These are phyloP conservation scores for Cadophora malorum DNA, from an alignment of 2,329 filamentous ascomycete species.

Conservation along the genomic window DNA sequence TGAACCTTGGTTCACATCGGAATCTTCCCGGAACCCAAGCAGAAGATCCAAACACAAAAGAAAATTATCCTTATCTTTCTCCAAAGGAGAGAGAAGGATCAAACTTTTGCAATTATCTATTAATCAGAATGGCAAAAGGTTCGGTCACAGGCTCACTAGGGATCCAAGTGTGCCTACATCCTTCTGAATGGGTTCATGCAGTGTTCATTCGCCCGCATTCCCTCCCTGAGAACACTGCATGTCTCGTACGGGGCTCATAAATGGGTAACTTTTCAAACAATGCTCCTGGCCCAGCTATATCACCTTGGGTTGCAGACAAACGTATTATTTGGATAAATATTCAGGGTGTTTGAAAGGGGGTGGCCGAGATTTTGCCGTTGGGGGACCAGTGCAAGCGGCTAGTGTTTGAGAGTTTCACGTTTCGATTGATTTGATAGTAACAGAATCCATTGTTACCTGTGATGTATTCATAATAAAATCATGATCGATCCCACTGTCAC, in stretches of 20 bases:
- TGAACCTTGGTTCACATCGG: neutral
- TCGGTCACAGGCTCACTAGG: neutral
- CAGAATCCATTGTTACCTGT: too few species aligned
- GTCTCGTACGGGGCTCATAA: slow-evolving; percentile 4
- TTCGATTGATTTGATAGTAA: too few species aligned
- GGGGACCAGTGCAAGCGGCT: neutral
- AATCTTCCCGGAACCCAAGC: neutral
- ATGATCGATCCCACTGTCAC: too few species aligned
- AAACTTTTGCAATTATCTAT: too few species aligned
- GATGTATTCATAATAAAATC: too few species aligned
- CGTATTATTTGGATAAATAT: neutral
- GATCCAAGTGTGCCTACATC: neutral
- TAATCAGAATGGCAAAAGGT: neutral
- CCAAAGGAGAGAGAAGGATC: too few species aligned
- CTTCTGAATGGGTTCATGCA: neutral
- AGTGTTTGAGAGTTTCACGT: neutral
- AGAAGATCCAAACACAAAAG: too few species aligned
- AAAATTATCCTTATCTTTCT: too few species aligned
- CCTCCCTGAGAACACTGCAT: slow-evolving; percentile 1
- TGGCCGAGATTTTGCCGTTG: neutral
- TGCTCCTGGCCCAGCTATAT: neutral
- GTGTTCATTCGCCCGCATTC: slow-evolving; percentile 1
- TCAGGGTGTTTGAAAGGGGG: neutral
- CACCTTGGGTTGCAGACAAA: neutral
- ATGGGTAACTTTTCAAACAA: neutral